Evolutionary conservation across 75 land plant genomes (phyloP), one percentile per base, ranked within the genome.

Genomic region (Pinus taeda): DNA sequence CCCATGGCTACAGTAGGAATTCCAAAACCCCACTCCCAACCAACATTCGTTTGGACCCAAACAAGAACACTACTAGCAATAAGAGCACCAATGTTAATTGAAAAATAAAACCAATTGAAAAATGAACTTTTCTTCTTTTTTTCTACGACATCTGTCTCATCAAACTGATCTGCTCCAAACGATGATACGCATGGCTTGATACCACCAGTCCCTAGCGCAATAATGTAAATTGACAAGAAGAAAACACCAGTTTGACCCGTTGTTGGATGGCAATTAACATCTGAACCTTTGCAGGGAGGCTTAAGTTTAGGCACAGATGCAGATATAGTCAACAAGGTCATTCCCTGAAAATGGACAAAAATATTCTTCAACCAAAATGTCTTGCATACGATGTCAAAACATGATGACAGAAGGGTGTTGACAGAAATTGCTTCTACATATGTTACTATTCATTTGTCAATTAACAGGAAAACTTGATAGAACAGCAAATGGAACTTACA

Each of bases 151-250:
- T 92, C 95, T 9, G 90, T 87, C 30, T 91, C 93, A 80, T 95
- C 98, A 81, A 95, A 95, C 69, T 93, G 96, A 66, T 93, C 96
- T 4, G 96, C 94, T 7, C 94, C 94, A 73, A 93, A 89, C 36
- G 96, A 83, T 70, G 88, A 89, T 7, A 91, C 93, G 13, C 78
- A 79, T 5, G 87, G 75, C 55, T 87, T 83, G 57, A 88, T 80
- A 18, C 91, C 87, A 29, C 98, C 98, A 11, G 90, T 86, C 22
- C 98, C 98, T 18, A 95, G 76, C 12, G 93, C 96, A 64, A 95
- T 86, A 24, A 95, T 77, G 75, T 95, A 95, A 13, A 95, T 85
- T 20, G 90, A 91, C 36, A 86, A 24, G 78, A 86, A 95, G 65
- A 95, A 88, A 17, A 88, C 79, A 60, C 82, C 86, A 79, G 77